Percentiles rank a stretch among this genome's conserved stretches.
Evolutionary conservation across 2,329 filamentous ascomycete genomes (phyloP).

Genomic region (Chalaropsis ovoidea): DNA sequence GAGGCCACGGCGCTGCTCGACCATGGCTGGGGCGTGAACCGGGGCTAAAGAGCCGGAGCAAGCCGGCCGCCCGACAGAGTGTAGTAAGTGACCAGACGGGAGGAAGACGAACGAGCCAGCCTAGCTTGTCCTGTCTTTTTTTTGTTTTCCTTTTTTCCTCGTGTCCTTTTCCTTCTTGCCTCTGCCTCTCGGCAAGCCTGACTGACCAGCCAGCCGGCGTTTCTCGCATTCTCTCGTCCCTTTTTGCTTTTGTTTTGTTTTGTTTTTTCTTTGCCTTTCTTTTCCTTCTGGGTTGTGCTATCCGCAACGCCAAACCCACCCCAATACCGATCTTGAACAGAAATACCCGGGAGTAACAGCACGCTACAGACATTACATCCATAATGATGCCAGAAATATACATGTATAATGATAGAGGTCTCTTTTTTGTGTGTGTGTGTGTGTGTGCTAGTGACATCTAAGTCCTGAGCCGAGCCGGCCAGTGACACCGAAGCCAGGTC

Average conservation of each 20-base stretch:
- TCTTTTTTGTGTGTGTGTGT: neutral
- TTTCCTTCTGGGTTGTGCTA: neutral
- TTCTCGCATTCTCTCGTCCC: neutral
- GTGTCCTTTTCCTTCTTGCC: conserved; percentile 10
- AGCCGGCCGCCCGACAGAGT: no score
- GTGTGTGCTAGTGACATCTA: neutral
- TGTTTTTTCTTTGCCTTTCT: conserved; percentile 1
- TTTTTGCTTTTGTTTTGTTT: neutral
- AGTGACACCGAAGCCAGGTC: no score
- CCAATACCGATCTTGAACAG: neutral
- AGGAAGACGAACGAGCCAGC: no score
- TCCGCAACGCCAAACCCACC: conserved; percentile 1
- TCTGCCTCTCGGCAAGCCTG: neutral
- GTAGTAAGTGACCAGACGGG: no score
- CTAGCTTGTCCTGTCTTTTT: neutral
- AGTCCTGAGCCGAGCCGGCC: no score
- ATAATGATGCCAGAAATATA: neutral
- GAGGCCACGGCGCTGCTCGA: conserved; percentile 63
- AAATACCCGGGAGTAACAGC: conserved; percentile 8
- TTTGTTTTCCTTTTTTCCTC: conserved; percentile 7
- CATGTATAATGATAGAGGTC: neutral
- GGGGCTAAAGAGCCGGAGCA: neutral
- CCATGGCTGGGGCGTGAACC: conserved; percentile 58
- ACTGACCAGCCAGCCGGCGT: neutral
- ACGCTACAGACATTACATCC: neutral